Evolutionary conservation across 768 basidiomycete species (phyloP).

Genomic region (Termitomyces sp.): DNA sequence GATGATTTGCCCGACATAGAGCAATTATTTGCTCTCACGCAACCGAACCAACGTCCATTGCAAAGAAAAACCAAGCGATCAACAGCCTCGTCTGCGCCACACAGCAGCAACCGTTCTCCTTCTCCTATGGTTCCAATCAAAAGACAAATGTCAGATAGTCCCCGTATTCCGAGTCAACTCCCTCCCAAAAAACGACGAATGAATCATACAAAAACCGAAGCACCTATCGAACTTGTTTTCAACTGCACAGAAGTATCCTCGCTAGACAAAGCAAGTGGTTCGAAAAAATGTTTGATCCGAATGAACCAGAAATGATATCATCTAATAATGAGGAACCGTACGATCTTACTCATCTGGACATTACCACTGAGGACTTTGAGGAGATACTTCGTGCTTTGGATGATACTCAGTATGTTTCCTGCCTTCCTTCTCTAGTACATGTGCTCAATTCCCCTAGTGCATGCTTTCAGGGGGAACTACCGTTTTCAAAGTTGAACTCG

Average conservation of each 20-base stretch:
- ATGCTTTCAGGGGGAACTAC: conserved; percentile 17
- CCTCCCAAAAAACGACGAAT: neutral
- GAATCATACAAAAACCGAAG: neutral
- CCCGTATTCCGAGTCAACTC: neutral
- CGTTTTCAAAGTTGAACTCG: conserved; percentile 25
- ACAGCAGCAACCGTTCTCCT: neutral
- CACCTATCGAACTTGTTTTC: conserved; percentile 5
- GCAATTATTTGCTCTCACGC: neutral
- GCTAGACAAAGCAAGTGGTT: conserved; percentile 14
- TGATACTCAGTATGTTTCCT: conserved; percentile 25
- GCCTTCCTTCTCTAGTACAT: neutral
- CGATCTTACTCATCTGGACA: conserved; percentile 1
- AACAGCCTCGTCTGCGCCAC: neutral
- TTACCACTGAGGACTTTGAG: conserved; percentile 27
- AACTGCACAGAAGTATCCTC: conserved; percentile 17
- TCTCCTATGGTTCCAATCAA: neutral
- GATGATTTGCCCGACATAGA: conserved; percentile 5
- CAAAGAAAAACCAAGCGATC: neutral
- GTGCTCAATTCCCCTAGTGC: conserved; percentile 5
- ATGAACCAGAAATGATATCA: neutral
- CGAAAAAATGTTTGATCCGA: conserved; percentile 5
- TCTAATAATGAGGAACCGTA: neutral
- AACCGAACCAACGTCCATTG: conserved; percentile 1
- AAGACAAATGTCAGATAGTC: neutral
- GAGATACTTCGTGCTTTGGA: conserved; percentile 27